These are phyloP conservation scores for Eleusine indica DNA, from an alignment of 176 grass and related monocot genomes.

Conservation along the genomic window DNA sequence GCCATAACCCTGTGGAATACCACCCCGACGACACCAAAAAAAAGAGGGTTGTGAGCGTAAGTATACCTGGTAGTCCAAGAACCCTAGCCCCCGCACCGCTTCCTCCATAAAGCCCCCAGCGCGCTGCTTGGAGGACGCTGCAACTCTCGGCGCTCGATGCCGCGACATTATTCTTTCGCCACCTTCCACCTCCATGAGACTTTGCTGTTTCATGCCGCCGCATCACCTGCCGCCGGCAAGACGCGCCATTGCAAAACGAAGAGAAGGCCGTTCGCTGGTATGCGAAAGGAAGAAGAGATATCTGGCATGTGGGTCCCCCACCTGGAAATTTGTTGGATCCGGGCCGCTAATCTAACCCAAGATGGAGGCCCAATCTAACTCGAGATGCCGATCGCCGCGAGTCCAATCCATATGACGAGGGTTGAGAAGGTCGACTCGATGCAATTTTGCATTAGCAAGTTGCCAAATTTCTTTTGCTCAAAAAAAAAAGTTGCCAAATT, in stretches of 20 bases:
- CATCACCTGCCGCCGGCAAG: neutral
- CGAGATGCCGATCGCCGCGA: too few relatives aligned
- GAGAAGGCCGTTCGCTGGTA: neutral
- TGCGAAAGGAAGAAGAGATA: neutral
- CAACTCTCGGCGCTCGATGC: neutral
- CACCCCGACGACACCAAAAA: neutral
- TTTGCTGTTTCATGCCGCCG: neutral
- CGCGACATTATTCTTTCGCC: neutral
- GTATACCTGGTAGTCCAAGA: neutral
- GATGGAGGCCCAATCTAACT: too few relatives aligned
- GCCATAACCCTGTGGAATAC: neutral
- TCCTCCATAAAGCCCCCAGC: too few relatives aligned
- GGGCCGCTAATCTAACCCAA: too few relatives aligned
- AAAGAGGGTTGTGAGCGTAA: too few relatives aligned
- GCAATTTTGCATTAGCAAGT: too few relatives aligned
- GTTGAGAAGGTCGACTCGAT: too few relatives aligned
- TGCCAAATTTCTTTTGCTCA: too few relatives aligned
- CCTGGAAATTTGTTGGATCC: too few relatives aligned
- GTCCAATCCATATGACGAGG: too few relatives aligned
- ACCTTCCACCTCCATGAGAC: neutral
- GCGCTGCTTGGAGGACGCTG: too few relatives aligned
- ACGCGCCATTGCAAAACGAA: neutral
- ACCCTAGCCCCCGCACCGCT: neutral
- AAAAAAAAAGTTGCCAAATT: too few relatives aligned
- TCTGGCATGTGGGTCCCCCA: neutral